Conservation (phyloP, 2,329 filamentous ascomycete genomes). For the Hymenotorrendiella dingleyae region DNA sequence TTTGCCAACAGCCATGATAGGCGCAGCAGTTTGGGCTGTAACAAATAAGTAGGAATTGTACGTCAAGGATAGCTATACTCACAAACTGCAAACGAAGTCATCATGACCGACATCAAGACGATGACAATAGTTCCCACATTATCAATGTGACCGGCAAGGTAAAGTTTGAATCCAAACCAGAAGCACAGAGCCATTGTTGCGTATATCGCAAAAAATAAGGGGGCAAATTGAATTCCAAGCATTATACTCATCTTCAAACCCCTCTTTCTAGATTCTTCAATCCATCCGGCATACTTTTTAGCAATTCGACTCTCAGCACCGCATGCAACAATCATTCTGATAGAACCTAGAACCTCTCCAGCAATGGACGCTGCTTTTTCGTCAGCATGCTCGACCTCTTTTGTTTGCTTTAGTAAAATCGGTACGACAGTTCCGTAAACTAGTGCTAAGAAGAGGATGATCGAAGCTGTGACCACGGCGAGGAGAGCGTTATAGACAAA, state of each 20-base stretch:
- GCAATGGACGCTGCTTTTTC: slow-evolving; percentile 53
- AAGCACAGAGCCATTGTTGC: slow-evolving; percentile 51
- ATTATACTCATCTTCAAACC: slow-evolving; percentile 46
- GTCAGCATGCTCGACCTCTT: slow-evolving; percentile 43
- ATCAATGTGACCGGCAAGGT: slow-evolving; percentile 39
- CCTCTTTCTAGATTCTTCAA: slow-evolving; percentile 46
- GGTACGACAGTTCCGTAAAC: slow-evolving; percentile 45
- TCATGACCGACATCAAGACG: slow-evolving; percentile 47
- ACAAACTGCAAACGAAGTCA: slow-evolving; percentile 51
- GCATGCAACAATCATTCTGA: slow-evolving; percentile 58
- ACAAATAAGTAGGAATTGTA: background rate
- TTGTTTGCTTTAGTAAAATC: slow-evolving; percentile 47
- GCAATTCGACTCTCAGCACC: slow-evolving; percentile 52
- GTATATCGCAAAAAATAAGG: slow-evolving; percentile 35
- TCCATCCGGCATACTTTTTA: slow-evolving; percentile 47
- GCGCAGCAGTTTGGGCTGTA: slow-evolving; percentile 43
- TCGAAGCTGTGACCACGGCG: slow-evolving; percentile 51
- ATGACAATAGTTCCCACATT: slow-evolving; percentile 44
- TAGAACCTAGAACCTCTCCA: slow-evolving; percentile 53
- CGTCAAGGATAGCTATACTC: background rate
- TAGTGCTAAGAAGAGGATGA: slow-evolving; percentile 50
- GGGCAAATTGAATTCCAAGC: slow-evolving; percentile 45
- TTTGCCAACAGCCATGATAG: slow-evolving; percentile 45
- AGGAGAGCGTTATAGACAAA: slow-evolving; percentile 54
- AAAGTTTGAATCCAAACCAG: slow-evolving; percentile 55